These are phyloP conservation scores for Casuarina cunninghamiana DNA, from an alignment of 306 rosid genomes.

Conservation along the genomic window DNA sequence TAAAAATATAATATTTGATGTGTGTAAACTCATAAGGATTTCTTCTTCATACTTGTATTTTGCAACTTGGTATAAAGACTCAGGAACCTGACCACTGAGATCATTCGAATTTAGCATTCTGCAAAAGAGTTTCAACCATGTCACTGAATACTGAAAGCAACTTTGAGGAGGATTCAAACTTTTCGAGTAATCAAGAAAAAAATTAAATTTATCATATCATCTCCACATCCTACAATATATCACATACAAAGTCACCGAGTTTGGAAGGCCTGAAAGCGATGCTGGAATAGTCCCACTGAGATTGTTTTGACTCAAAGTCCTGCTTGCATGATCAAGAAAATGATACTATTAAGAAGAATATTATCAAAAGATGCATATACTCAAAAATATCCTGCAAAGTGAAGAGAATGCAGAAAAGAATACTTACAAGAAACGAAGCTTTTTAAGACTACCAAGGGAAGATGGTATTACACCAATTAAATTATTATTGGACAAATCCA, in stretches of 20 bases:
- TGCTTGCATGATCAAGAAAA: conserved; percentile 42
- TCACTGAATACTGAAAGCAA: conserved; percentile 36
- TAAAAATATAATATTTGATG: conserved; percentile 10
- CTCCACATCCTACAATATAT: conserved; percentile 24
- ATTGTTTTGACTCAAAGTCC: conserved; percentile 80
- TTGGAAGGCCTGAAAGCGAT: conserved; percentile 62
- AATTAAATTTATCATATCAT: neutral
- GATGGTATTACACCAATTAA: conserved; percentile 83
- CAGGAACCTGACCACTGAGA: conserved; percentile 80
- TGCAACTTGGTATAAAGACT: conserved; percentile 46
- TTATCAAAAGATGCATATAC: conserved; percentile 13
- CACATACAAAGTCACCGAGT: conserved; percentile 72
- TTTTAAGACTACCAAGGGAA: conserved; percentile 72
- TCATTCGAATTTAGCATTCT: conserved; percentile 74
- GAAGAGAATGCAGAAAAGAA: conserved; percentile 14
- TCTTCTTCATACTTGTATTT: conserved; percentile 75
- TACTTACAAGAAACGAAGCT: conserved; percentile 89
- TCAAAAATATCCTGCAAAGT: conserved; percentile 16
- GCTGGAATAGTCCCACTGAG: conserved; percentile 79
- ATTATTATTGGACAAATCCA: conserved; percentile 77
- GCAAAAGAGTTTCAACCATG: conserved; percentile 46
- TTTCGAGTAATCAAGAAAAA: neutral
- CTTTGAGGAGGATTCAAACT: conserved; percentile 1
- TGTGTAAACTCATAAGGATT: conserved; percentile 19
- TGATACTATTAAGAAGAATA: conserved; percentile 26